Conservation (phyloP, 1,139 yeast genomes). For the Magnusiomyces paraingens region DNA sequence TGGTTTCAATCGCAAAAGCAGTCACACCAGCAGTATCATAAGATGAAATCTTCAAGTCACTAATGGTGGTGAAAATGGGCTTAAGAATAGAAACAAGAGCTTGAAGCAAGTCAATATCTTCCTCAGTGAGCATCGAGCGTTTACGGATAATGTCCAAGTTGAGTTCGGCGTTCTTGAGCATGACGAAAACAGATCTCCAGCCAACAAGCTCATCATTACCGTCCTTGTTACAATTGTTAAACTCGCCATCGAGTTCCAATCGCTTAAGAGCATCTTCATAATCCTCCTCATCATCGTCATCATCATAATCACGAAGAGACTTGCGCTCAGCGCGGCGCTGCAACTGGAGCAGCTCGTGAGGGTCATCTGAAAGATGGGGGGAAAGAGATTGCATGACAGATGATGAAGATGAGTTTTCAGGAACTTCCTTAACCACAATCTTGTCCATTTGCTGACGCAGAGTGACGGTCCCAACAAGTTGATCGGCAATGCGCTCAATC, state of each 20-base stretch:
- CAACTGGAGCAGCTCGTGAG: not conserved
- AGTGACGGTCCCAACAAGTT: not conserved
- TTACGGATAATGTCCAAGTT: not conserved
- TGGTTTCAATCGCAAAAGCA: constrained; percentile 16
- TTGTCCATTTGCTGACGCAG: constrained; percentile 3
- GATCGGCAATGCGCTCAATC: not conserved
- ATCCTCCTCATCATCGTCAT: constrained; percentile 13
- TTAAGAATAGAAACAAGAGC: constrained; percentile 10
- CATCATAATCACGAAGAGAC: constrained; percentile 5
- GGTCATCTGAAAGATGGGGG: not conserved
- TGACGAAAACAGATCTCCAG: not conserved
- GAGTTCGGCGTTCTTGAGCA: not conserved
- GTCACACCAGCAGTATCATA: constrained; percentile 18
- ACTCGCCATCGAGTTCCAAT: not conserved
- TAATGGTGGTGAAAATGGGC: constrained; percentile 15
- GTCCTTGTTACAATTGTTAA: constrained; percentile 6
- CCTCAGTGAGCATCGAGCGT: not conserved
- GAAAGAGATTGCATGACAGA: not conserved
- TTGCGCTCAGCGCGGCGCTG: constrained; percentile 5
- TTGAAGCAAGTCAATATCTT: not conserved
- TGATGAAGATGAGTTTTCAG: no score
- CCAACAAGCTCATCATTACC: constrained; percentile 13
- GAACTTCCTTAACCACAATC: not conserved
- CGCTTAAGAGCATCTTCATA: constrained; percentile 1
- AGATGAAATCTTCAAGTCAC: constrained; percentile 14